Evolutionary conservation across 345 rosid species (phyloP), one percentile per base, ranked within the genome.

Genomic region (Lumnitzera littorea): DNA sequence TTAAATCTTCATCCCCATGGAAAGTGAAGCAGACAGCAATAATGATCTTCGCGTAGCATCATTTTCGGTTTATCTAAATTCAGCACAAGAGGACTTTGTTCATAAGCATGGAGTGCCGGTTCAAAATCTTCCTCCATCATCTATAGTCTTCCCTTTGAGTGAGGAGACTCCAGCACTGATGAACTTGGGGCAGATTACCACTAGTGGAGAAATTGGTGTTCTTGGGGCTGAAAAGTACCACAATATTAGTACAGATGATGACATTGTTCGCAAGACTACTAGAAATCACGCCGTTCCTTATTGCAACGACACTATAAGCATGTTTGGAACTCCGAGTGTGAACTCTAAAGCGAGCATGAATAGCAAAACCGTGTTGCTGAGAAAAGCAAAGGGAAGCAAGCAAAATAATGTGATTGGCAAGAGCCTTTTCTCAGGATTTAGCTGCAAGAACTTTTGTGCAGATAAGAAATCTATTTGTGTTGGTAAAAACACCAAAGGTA

Each of bases 141-240:
- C 43, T 36, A 36, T 36, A 5, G 72, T 60, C 65, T 24, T 63
- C 55, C 14, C 53, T 50, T 57, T 61, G 43, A 60, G 62, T 57
- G 72, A 60, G 56, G 69, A 65, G 15, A 51, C 53, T 56, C 75
- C 67, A n/a, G 16, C 46, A 31, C 71, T 65, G 5, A 41, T 49
- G 50, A 62, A 64, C 53, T 52, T 67, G n/a, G 72, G 64, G 61
- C 65, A 71, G 55, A 54, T 66, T 20, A 70, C 56, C 54, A 13
- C 61, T 12, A 69, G 50, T 48, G 77, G 72, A 11, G 88, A 77
- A 55, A 70, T 79, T 20, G 68, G 83, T 2, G 74, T 86, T 29
- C 83, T 83, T 52, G 75, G 69, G 11, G 85, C 91, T 29, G 85
- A 83, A 56, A 81, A 65, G 62, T 83, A 86, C 73, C 77, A 77